Base-by-base conservation (phyloP, 2,329 filamentous ascomycete species). In the Colletotrichum cordylinicola region DNA sequence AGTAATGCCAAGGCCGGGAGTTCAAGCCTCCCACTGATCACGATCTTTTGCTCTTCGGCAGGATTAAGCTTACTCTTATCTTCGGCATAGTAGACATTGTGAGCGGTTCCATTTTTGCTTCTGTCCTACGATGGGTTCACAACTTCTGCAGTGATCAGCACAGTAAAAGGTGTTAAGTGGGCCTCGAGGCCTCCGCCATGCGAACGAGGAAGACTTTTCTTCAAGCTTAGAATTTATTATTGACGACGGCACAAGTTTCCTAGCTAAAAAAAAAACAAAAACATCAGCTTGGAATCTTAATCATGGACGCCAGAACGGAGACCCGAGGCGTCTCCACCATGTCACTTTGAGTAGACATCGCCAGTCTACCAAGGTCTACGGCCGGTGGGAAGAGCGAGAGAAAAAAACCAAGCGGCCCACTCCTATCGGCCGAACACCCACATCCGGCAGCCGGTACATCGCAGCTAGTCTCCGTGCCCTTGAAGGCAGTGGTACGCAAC, bases 21-120 rank as follows among this genome's bases (percentile, higher is more conserved):
- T 75, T 75, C 72, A 75, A 75, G 69, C 72, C 72, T 75, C 72
- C 69, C 72, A 75, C 72, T 75, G 73, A 75, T 75, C 73, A 75
- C 3, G 1, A 0, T 12, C 2, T 64, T 75, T 72, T 62, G 31
- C 2, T 10, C 1, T 9, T 2, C 1, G 16, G 18, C 7, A n/a
- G 2, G 18, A 33, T 16, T 37, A 8, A 35, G 4, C 18, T 39
- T 0, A 4, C 7, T 31, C 3, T n/a, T 8, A 12, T 39, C 18
- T 8, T 2, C n/a, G 39, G 3, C 4, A 10, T 12, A 0, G 3
- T n/a, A 21, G 10, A 21, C 3, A 21, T 21, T 1, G 43, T 2
- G 18, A 4, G 43, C 5, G 9, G 10, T 2, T 0, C 10, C 6
- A 21, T 13, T 52, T 13, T 52, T 52, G 43, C 43, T 21, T 24